Evolutionary conservation across 495 filamentous ascomycete species (phyloP), one percentile per base, ranked within the genome.

Genomic region (Parachaetomium inaequale): DNA sequence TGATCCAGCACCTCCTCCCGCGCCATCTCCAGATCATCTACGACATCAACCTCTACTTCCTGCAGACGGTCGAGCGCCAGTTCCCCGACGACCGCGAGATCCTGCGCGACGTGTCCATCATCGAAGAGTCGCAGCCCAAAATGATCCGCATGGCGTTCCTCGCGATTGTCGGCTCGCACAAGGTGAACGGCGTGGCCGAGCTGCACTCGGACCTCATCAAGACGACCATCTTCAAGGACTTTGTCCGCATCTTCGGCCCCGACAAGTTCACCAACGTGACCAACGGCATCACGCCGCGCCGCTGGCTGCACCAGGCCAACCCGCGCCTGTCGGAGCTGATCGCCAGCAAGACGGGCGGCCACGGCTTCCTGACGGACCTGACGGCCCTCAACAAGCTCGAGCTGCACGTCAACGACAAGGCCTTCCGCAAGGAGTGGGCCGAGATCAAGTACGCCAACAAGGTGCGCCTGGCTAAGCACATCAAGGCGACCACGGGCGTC

Each of bases 241-340:
- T 98, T 70, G 93, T 98, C 43, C 80, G 81, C 42, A 88, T 98
- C 61, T 98, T 93, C 70, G 94, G 94, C 4, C 87, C 89, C 0
- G 94, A 98, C 80, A 96, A 96, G 70, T 98, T 98, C 77, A 96
- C 89, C 40, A 98, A 98, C 66, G 93, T 98, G 61, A 98, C 94
- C 49, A 98, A 98, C 71, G 94, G 94, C 40, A 92, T 98, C 71
- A 98, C 94, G 0, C 95, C 94, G 8, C 82, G 94, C 55, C 82
- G 94, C 64, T 98, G 94, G 94, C 84, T 98, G 36, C 93, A 98
- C 75, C 94, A 98, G 75, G 95, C 95, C 51, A 98, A 98, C 71
- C 94, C 94, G 0, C 83, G 89, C 45, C 81, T 98, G 15, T 96
- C 93, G 0, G 92, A 94, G 64, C 75, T 98, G 58, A 97, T 98